These are phyloP conservation scores for Pezicula rhizophila DNA, from an alignment of 2,329 filamentous ascomycete genomes.

Conservation along the genomic window DNA sequence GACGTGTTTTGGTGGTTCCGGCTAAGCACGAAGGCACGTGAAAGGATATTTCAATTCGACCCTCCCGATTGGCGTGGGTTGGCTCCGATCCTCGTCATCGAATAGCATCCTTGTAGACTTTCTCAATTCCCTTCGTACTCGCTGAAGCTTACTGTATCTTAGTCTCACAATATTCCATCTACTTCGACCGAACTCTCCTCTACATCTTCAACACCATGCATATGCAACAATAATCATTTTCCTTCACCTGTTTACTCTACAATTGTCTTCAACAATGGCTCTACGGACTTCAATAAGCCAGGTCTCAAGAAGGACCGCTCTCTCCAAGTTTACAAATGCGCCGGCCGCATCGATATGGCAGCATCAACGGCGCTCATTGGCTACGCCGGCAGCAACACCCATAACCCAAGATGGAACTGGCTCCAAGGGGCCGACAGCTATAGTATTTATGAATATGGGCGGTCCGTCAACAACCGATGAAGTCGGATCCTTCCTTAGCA, in stretches of 20 bases:
- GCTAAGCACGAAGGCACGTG: neutral
- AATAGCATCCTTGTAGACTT: slow-evolving; percentile 5
- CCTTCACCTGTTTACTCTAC: neutral
- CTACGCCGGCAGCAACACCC: slow-evolving; percentile 63
- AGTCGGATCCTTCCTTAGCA: slow-evolving; percentile 82
- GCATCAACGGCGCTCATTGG: slow-evolving; percentile 40
- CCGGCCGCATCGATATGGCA: slow-evolving; percentile 30
- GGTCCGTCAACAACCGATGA: slow-evolving; percentile 84
- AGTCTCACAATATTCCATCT: too few relatives aligned
- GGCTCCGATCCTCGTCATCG: neutral
- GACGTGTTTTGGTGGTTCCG: neutral
- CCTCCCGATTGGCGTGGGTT: slow-evolving; percentile 1
- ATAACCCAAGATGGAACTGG: slow-evolving; percentile 71
- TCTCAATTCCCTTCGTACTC: neutral
- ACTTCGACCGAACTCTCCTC: neutral
- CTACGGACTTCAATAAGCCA: slow-evolving; percentile 30
- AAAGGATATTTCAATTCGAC: slow-evolving; percentile 1
- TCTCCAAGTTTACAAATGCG: slow-evolving; percentile 22
- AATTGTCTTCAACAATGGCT: slow-evolving; percentile 28
- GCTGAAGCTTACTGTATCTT: neutral
- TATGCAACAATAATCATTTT: neutral
- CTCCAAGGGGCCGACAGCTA: slow-evolving; percentile 80
- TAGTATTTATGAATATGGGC: slow-evolving; percentile 99
- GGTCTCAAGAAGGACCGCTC: slow-evolving; percentile 24
- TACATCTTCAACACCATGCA: neutral